Evolutionary conservation across 2,329 filamentous ascomycete species (phyloP).

Genomic region (Orbilia oligospora): DNA sequence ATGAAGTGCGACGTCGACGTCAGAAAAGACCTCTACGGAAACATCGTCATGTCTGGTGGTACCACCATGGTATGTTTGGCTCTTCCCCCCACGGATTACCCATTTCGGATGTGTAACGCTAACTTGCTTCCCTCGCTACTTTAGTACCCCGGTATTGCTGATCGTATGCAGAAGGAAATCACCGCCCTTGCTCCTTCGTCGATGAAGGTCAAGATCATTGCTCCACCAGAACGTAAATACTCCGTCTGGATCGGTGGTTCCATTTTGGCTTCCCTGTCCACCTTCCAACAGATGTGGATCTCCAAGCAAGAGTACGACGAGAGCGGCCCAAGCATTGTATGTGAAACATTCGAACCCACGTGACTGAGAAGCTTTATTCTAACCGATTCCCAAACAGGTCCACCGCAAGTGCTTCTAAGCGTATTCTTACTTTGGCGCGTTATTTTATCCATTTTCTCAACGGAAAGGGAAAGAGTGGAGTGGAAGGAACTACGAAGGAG

Average conservation of each 20-base stretch:
- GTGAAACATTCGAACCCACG: constrained; percentile 75
- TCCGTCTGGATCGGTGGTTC: constrained; percentile 99
- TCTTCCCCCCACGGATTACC: not conserved
- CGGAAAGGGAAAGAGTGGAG: constrained; percentile 58
- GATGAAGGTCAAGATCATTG: constrained; percentile 99
- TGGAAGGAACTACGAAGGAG: constrained; percentile 33
- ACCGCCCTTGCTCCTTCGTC: constrained; percentile 98
- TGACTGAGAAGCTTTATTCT: constrained; percentile 14
- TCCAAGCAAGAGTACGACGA: constrained; percentile 99
- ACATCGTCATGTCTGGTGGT: constrained; percentile 99
- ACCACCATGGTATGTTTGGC: constrained; percentile 77
- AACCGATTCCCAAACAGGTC: constrained; percentile 51
- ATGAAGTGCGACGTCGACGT: constrained; percentile 99
- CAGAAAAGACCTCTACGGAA: constrained; percentile 99
- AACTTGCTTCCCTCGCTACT: not conserved
- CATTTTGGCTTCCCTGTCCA: constrained; percentile 98
- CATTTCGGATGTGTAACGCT: not conserved
- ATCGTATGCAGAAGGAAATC: constrained; percentile 99
- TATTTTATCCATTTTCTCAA: constrained; percentile 62
- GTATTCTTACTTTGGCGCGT: constrained; percentile 61
- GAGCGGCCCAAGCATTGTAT: constrained; percentile 98
- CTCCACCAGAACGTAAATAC: constrained; percentile 99
- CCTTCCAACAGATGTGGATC: constrained; percentile 99
- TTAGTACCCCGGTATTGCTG: constrained; percentile 99
- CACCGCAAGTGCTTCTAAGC: constrained; percentile 65